Percentiles rank a stretch among this genome's conserved stretches.
Evolutionary conservation across 164 flowering plant genomes (phyloP).

Genomic region (Vitis labrusca): DNA sequence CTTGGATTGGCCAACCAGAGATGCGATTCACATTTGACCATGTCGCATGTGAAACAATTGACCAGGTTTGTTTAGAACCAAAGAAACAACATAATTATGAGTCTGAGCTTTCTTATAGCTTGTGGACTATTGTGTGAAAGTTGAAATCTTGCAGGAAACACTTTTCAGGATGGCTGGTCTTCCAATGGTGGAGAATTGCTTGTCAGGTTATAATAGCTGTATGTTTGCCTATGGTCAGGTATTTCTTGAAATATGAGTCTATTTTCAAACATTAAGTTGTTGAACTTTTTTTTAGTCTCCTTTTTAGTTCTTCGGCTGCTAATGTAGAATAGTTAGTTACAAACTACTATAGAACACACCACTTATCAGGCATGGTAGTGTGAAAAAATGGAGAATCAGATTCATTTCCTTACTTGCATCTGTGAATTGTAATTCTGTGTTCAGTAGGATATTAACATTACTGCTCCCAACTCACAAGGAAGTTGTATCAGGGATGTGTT

Average conservation of each 20-base stretch:
- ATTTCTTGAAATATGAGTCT: conserved; percentile 5
- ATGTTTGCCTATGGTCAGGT: conserved; percentile 99
- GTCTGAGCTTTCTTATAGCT: not conserved
- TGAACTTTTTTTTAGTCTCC: not conserved
- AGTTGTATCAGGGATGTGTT: too few species aligned
- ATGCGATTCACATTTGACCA: conserved; percentile 91
- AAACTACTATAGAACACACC: too few species aligned
- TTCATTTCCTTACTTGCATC: too few species aligned
- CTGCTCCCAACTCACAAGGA: too few species aligned
- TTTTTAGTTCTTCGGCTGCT: not conserved
- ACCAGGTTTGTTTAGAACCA: conserved; percentile 57
- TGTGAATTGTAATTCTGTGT: too few species aligned
- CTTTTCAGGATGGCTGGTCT: conserved; percentile 89
- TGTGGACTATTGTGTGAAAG: not conserved
- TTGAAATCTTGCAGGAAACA: conserved; percentile 62
- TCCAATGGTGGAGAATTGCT: conserved; percentile 97
- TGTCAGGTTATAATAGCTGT: conserved; percentile 97
- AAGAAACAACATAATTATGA: not conserved
- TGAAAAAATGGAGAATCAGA: too few species aligned
- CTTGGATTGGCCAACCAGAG: conserved; percentile 96
- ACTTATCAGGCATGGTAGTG: too few species aligned
- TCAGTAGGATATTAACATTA: too few species aligned
- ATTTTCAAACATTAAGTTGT: not conserved
- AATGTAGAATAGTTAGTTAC: too few species aligned
- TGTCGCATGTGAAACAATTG: conserved; percentile 94